Base-by-base conservation (phyloP, 352 stramenopile genomes). In the Phytophthora hibernalis region DNA sequence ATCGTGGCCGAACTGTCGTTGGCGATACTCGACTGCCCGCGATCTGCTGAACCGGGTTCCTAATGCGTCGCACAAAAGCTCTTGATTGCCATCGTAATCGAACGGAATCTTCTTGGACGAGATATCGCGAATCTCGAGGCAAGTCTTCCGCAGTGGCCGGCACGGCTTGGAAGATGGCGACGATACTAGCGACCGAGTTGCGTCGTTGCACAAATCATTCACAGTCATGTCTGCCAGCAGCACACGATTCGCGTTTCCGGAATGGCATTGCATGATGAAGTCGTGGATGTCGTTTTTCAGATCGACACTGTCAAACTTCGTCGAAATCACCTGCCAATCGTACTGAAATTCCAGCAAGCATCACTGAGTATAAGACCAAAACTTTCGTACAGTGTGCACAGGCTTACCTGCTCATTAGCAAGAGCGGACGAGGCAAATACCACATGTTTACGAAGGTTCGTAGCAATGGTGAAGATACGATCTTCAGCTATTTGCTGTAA, bases 361-460 rank as follows among this genome's bases (percentile, higher is more conserved):
- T 7, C 2, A 5, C 12, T n/a, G 20, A 22, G 9, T 20, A 6
- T 15, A 38, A 40, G 8, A 0, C 16, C n/a, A 24, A 42, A 10
- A 15, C 12, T 54, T 15, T 8, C 24, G 24, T 6, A 9, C 24
- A 24, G 13, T n/a, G 26, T 26, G n/a, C 7, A 28, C 24, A 28
- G 12, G 12, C n/a, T 40, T 74, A 92, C 86, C 79, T 95, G 87
- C 44, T 90, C 74, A 53, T 94, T 94, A 15, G 85, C 85, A 7
- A 96, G 77, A n/a, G 80, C 75, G 5, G 85, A 92, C 2, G 84
- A 89, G 57, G 92, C 84, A 65, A 94, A 96, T 1, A 94, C 75
- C 2, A 93, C 83, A 37, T 96, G 85, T 50, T 96, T 96, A 24
- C 86, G 85, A 10, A 96, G 65, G 47, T 89, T 93, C 11, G 77